Evolutionary conservation across 345 rosid species (phyloP).

Genomic region (Raphanus sativus): DNA sequence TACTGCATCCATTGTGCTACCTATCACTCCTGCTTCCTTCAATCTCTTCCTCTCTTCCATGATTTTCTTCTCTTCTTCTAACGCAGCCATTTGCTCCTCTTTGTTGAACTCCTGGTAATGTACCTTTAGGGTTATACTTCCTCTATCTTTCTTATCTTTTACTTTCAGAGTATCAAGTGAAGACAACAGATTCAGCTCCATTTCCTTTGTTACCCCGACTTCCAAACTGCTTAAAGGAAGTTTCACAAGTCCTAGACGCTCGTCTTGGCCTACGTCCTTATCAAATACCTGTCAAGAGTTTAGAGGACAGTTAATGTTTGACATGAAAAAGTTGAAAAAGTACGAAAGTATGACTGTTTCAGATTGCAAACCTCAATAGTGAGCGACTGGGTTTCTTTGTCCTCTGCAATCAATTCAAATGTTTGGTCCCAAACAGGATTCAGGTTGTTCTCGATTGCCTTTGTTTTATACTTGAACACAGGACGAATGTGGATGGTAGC

Average conservation of each 20-base stretch:
- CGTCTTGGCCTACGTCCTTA: slow-evolving; percentile 91
- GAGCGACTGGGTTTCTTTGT: slow-evolving; percentile 92
- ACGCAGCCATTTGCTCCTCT: slow-evolving; percentile 84
- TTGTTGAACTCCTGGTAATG: slow-evolving; percentile 75
- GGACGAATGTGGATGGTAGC: slow-evolving; percentile 74
- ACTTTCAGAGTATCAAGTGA: slow-evolving; percentile 88
- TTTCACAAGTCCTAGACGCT: slow-evolving; percentile 79
- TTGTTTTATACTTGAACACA: slow-evolving; percentile 81
- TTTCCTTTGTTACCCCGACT: slow-evolving; percentile 51
- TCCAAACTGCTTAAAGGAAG: slow-evolving; percentile 62
- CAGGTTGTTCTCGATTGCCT: slow-evolving; percentile 79
- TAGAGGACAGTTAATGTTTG: neutral
- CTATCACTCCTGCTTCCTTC: slow-evolving; percentile 89
- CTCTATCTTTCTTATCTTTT: slow-evolving; percentile 96
- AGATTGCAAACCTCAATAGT: slow-evolving; percentile 63
- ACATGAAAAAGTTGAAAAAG: slow-evolving; percentile 9
- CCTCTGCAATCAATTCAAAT: slow-evolving; percentile 88
- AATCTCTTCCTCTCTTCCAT: slow-evolving; percentile 81
- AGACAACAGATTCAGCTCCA: slow-evolving; percentile 71
- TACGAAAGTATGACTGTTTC: neutral
- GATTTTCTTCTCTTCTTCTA: slow-evolving; percentile 85
- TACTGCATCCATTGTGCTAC: slow-evolving; percentile 88
- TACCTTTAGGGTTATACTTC: slow-evolving; percentile 69
- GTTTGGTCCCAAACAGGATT: slow-evolving; percentile 93
- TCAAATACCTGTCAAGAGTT: slow-evolving; percentile 68